These are phyloP conservation scores for Gloeophyllum trabeum DNA, from an alignment of 768 basidiomycete genomes.

Conservation along the genomic window DNA sequence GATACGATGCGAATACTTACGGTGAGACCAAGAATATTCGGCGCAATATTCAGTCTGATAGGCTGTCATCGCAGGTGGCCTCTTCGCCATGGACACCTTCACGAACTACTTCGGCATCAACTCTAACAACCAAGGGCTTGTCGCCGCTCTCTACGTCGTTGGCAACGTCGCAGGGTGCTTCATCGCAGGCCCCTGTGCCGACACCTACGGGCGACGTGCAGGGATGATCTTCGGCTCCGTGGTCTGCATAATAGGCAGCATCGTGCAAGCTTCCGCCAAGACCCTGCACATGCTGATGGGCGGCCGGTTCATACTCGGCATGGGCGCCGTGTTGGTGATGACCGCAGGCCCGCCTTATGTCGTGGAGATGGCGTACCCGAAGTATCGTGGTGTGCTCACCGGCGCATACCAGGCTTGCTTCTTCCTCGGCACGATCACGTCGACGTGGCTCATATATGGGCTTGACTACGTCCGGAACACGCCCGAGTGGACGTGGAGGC, in stretches of 20 bases:
- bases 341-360: conserved; percentile 2
- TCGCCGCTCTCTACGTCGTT: conserved; percentile 17
- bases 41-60: not conserved
- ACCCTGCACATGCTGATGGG: conserved; percentile 11
- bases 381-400: conserved; percentile 9
- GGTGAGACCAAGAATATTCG: not conserved
- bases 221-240: conserved; percentile 16
- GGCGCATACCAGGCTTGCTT: conserved; percentile 10
- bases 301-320: conserved; percentile 10
- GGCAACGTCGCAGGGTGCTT: conserved; percentile 17
- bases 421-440: conserved; percentile 6
- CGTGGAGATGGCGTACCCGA: conserved; percentile 1
- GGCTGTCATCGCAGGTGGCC: conserved; percentile 8
- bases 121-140: conserved; percentile 13
- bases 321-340: conserved; percentile 11
- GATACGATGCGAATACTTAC: conserved; percentile 18
- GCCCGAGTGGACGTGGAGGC: conserved; percentile 18
- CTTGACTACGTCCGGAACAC: conserved; percentile 6
- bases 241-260: conserved; percentile 9
- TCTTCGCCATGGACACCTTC: conserved; percentile 16
- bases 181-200: conserved; percentile 10
- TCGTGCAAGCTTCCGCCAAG: conserved; percentile 7
- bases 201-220: conserved; percentile 13
- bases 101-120: conserved; percentile 14
- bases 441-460: conserved; percentile 1